Percentiles rank a stretch among this genome's conserved stretches.
These are phyloP conservation scores for Magnusiomyces clavatus DNA, from an alignment of 1,139 yeast genomes.

Conservation along the genomic window DNA sequence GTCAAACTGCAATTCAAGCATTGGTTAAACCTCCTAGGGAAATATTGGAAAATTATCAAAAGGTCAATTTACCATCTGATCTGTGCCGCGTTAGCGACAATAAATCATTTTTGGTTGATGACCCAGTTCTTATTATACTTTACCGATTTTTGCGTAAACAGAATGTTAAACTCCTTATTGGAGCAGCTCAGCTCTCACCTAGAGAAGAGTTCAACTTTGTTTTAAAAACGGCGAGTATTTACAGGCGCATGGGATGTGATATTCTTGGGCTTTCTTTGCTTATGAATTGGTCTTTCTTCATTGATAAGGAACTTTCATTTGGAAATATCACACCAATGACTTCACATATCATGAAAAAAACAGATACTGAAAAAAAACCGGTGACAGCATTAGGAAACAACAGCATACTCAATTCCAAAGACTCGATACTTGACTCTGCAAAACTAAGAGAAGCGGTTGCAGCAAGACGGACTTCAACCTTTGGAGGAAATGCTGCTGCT, in stretches of 20 bases:
- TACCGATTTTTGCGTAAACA: slow-evolving; percentile 51
- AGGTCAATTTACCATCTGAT: slow-evolving; percentile 10
- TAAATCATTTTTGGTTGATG: slow-evolving; percentile 57
- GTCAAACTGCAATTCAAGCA: slow-evolving; percentile 20
- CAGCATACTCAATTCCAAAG: neutral
- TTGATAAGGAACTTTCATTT: slow-evolving; percentile 1
- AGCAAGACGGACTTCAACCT: slow-evolving; percentile 2
- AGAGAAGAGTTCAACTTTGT: slow-evolving; percentile 51
- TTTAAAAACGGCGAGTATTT: slow-evolving; percentile 55
- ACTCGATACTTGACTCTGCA: neutral
- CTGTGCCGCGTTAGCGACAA: slow-evolving; percentile 25
- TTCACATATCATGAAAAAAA: neutral
- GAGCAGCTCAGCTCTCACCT: slow-evolving; percentile 30
- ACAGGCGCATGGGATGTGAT: slow-evolving; percentile 89
- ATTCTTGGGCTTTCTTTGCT: slow-evolving; percentile 57
- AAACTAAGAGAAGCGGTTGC: slow-evolving; percentile 6
- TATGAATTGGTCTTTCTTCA: slow-evolving; percentile 60
- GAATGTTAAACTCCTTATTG: slow-evolving; percentile 34
- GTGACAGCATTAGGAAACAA: neutral
- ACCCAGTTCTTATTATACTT: slow-evolving; percentile 68
- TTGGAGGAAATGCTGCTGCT: slow-evolving; percentile 4
- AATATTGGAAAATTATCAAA: slow-evolving; percentile 9
- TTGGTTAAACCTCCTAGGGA: slow-evolving; percentile 15
- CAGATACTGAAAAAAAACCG: neutral
- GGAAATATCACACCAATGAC: neutral